Evolutionary conservation across 306 rosid species (phyloP).

Genomic region (Pueraria montana): DNA sequence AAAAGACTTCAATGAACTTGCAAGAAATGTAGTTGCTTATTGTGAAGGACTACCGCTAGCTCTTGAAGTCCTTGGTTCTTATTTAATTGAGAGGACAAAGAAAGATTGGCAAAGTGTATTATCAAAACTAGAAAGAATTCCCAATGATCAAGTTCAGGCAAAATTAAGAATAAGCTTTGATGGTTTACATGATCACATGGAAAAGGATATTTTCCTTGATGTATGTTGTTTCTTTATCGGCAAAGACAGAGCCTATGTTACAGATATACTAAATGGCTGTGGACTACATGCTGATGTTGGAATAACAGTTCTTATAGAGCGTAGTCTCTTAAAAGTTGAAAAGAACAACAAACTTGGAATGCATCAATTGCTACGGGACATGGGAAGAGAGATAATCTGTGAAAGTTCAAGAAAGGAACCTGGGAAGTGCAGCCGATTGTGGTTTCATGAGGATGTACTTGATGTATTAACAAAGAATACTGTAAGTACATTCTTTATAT

Average conservation of each 20-base stretch:
- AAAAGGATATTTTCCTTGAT: conserved; percentile 52
- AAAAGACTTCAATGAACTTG: conserved; percentile 19
- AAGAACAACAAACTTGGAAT: conserved; percentile 5
- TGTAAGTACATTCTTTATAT: neutral
- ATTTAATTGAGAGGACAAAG: neutral
- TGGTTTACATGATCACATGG: neutral
- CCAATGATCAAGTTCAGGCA: conserved; percentile 26
- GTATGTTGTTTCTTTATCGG: conserved; percentile 53
- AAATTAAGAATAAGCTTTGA: conserved; percentile 32
- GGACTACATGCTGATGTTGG: conserved; percentile 40
- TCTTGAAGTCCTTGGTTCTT: conserved; percentile 48
- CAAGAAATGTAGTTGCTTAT: conserved; percentile 13
- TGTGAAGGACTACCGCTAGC: conserved; percentile 56
- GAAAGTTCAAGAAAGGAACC: neutral
- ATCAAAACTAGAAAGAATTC: conserved; percentile 38
- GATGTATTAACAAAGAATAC: neutral
- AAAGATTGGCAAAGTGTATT: conserved; percentile 33
- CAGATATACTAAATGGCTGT: conserved; percentile 34
- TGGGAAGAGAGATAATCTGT: conserved; percentile 49
- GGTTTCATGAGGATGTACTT: neutral
- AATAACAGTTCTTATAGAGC: conserved; percentile 27
- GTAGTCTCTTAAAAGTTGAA: conserved; percentile 40
- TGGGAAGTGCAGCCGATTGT: conserved; percentile 9
- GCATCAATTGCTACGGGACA: conserved; percentile 40
- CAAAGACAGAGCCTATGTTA: conserved; percentile 19